Percentiles rank a stretch among this genome's conserved stretches.
Evolutionary conservation across 306 rosid genomes (phyloP).

Genomic region (Cucumis cinereus): DNA sequence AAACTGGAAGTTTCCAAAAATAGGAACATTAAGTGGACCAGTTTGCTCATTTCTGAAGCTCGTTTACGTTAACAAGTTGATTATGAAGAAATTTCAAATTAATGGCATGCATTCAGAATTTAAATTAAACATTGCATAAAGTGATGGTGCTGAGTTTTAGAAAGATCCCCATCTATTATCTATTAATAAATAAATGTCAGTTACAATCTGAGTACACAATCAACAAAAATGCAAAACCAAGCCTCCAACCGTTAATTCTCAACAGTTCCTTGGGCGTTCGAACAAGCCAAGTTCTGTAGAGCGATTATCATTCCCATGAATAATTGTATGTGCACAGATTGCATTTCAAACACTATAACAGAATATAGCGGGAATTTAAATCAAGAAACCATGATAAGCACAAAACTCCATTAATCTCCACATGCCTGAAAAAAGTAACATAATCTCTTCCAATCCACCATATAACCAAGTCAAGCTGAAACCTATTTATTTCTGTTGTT

Average conservation of each 20-base stretch:
- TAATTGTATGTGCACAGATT: neutral
- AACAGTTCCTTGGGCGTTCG: neutral
- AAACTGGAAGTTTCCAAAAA: neutral
- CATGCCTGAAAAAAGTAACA: neutral
- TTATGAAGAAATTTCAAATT: neutral
- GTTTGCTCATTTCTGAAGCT: neutral
- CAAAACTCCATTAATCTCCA: neutral
- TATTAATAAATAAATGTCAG: neutral
- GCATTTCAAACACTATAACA: neutral
- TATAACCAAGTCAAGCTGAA: conserved; percentile 1
- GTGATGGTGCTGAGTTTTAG: neutral
- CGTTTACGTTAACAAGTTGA: neutral
- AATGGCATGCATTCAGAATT: neutral
- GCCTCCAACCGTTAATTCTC: neutral
- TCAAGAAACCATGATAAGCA: neutral
- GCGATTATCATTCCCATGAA: neutral
- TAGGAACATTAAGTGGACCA: neutral
- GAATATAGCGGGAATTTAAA: neutral
- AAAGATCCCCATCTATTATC: neutral
- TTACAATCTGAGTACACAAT: neutral
- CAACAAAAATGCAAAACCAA: neutral
- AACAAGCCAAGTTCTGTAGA: neutral
- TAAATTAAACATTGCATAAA: neutral
- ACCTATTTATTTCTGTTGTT: neutral
- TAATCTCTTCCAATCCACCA: neutral